Conservation (phyloP, 2,329 filamentous ascomycete genomes). For the Dactylonectria estremocensis region DNA sequence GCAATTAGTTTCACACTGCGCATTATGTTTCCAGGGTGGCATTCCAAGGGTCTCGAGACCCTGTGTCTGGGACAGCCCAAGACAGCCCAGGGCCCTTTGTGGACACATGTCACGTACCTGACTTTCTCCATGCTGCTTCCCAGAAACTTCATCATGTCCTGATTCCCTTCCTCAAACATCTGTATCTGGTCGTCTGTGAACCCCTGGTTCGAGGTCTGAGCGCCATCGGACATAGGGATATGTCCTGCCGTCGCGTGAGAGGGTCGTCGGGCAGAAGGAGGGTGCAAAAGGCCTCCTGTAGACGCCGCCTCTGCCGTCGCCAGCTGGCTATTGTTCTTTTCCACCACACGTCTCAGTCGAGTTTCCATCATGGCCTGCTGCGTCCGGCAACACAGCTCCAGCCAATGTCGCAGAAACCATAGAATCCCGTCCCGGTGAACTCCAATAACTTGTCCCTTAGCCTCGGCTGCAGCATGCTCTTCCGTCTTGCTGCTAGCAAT, state of each 20-base stretch:
- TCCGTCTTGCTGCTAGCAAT: conserved; percentile 64
- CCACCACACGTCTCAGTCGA: conserved; percentile 84
- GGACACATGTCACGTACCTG: conserved; percentile 72
- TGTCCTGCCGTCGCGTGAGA: conserved; percentile 39
- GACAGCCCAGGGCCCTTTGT: neutral
- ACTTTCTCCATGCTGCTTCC: conserved; percentile 96
- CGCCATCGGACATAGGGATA: conserved; percentile 43
- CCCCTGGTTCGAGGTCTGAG: conserved; percentile 59
- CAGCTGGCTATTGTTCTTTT: conserved; percentile 89
- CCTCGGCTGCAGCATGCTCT: conserved; percentile 83
- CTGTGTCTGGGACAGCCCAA: conserved; percentile 17
- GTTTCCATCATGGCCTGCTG: conserved; percentile 96
- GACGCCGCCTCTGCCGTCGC: conserved; percentile 71
- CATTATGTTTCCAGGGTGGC: conserved; percentile 23
- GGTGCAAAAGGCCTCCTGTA: conserved; percentile 53
- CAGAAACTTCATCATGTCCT: conserved; percentile 93
- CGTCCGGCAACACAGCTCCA: conserved; percentile 83
- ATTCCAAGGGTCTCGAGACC: conserved; percentile 10
- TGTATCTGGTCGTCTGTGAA: conserved; percentile 90
- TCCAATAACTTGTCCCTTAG: conserved; percentile 74
- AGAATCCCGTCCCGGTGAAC: conserved; percentile 86
- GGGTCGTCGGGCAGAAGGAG: conserved; percentile 40
- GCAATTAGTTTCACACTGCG: conserved; percentile 35
- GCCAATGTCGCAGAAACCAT: conserved; percentile 82
- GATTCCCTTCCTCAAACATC: conserved; percentile 93